Evolutionary conservation across 2,329 filamentous ascomycete genomes (phyloP), one percentile per base, ranked within the genome.

Genomic region (Fusarium floridanum): DNA sequence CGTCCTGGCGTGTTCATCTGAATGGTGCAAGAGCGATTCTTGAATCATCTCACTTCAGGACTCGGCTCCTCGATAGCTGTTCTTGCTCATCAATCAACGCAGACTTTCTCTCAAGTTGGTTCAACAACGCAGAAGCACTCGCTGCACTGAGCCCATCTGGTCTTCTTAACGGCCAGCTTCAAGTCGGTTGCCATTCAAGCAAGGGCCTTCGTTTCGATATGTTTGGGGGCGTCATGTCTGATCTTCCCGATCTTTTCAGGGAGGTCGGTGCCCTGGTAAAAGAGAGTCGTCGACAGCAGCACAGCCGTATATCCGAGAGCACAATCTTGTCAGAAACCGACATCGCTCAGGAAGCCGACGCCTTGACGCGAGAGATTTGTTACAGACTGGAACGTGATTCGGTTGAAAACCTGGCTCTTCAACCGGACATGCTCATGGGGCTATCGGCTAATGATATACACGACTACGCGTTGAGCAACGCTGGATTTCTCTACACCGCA

Each of bases 121-220:
- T 72, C 17, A 68, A 75, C 29, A 74, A 75, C 22, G 72, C 68
- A 4, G 72, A 75, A 22, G 72, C 29, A 29, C 32, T 75, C 1
- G 71, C 72, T 11, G 72, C 72, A 2, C 48, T 75, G 2, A 74
- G 71, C 6, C 68, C 72, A 1, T 22, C 69, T 2, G 71, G 72
- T 2, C 12, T 66, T 1, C n/a, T 65, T 1, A 29, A 41, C 2
- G 36, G 36, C 0, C 65, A 70, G 14, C 39, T 70, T 8, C 27
- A 56, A 5, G 16, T 27, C 1, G 41, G 11, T 2, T 56, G 20
- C 2, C 34, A 50, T 8, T 20, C 27, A 5, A 62, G 37, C 1
- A 11, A 17, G 24, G 60, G 37, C 0, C 27, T 27, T 0, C 70
- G 43, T 22, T 74, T 75, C 17, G 72, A 74, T 4, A 43, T 75